Conservation (phyloP, 371 early-diverging fungal genomes). For the Lichtheimia corymbifera region DNA sequence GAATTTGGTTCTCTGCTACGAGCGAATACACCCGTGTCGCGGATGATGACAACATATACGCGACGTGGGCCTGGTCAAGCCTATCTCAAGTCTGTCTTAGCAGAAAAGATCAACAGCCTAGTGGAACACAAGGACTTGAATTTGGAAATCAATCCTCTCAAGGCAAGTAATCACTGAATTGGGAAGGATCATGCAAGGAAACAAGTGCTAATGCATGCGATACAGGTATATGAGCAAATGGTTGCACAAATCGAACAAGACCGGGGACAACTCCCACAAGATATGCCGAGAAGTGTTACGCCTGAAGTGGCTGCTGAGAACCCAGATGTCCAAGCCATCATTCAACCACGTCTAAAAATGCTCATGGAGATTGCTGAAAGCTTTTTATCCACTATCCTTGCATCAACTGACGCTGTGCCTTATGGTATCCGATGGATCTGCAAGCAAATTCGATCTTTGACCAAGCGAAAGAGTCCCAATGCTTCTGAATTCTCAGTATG, state of each 20-base stretch:
- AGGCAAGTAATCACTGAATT: constrained; percentile 26
- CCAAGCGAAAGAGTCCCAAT: constrained; percentile 90
- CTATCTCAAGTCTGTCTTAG: constrained; percentile 86
- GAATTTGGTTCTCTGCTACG: constrained; percentile 89
- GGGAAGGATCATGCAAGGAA: neutral
- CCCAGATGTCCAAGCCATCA: constrained; percentile 79
- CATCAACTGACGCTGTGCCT: constrained; percentile 80
- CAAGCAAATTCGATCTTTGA: constrained; percentile 92
- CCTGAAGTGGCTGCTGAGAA: constrained; percentile 79
- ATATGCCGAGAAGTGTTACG: constrained; percentile 74
- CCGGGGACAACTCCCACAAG: constrained; percentile 55
- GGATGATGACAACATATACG: constrained; percentile 97
- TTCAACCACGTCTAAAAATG: constrained; percentile 80
- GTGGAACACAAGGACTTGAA: constrained; percentile 78
- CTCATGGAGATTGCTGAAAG: constrained; percentile 84
- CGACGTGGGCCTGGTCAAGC: constrained; percentile 94
- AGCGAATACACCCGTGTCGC: constrained; percentile 94
- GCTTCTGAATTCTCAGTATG: constrained; percentile 87
- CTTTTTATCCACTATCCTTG: constrained; percentile 83
- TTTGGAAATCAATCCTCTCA: constrained; percentile 88
- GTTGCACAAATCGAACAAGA: constrained; percentile 72
- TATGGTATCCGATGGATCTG: constrained; percentile 99
- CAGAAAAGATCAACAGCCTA: constrained; percentile 79
- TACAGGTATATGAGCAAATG: constrained; percentile 83
- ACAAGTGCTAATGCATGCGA: neutral